These are phyloP conservation scores for Phanerodontia chrysosporium DNA, from an alignment of 768 basidiomycete species.

Conservation along the genomic window DNA sequence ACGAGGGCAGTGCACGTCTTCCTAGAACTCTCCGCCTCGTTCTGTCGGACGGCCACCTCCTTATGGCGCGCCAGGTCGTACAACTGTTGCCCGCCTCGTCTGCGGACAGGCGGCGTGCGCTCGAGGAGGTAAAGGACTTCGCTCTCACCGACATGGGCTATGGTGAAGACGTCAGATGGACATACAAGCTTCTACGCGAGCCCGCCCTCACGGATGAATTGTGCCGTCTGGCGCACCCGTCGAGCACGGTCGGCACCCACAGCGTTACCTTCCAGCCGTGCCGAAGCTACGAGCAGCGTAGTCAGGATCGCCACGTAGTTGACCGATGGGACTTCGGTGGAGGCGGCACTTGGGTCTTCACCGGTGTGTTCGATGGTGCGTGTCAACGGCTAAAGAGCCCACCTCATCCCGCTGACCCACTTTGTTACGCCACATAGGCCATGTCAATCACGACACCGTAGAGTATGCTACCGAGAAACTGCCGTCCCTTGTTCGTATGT, in stretches of 20 bases:
- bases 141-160: constrained; percentile 50
- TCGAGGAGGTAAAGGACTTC: constrained; percentile 52
- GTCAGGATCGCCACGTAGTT: constrained; percentile 38
- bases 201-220: constrained; percentile 37
- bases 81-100: constrained; percentile 42
- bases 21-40: not conserved
- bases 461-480: constrained; percentile 38
- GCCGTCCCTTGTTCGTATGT: constrained; percentile 35
- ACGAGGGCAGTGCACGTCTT: not conserved
- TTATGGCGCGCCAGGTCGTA: constrained; percentile 31
- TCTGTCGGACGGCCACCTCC: not conserved
- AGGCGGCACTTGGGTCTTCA: constrained; percentile 40
- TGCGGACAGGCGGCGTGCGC: constrained; percentile 43
- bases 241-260: constrained; percentile 31
- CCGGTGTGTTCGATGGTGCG: constrained; percentile 44
- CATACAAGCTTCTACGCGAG: constrained; percentile 45
- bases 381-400: not conserved
- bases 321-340: constrained; percentile 39
- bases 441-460: constrained; percentile 45
- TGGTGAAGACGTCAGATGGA: constrained; percentile 48
- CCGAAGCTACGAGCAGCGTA: constrained; percentile 28
- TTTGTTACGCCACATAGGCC: constrained; percentile 29
- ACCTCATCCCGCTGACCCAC: not conserved
- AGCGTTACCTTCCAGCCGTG: constrained; percentile 43
- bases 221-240: constrained; percentile 32